Conservation (phyloP, 1,284 basidiomycete genomes). For the Cryptococcus sp. region DNA sequence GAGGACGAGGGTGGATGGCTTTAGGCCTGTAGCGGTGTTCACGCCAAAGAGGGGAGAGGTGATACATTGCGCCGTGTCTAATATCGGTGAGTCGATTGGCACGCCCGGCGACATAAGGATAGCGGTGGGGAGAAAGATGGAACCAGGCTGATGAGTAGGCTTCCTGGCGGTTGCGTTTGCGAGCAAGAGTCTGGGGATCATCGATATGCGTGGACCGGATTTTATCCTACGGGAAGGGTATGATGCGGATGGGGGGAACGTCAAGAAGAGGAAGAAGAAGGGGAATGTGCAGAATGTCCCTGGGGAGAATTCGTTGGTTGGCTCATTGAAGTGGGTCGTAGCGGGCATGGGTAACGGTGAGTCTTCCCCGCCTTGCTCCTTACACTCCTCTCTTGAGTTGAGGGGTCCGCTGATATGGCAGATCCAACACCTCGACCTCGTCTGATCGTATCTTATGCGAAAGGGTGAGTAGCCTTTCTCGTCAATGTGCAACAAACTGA, state of each 20-base stretch:
- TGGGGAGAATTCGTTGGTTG: conserved; percentile 46
- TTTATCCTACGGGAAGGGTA: conserved; percentile 54
- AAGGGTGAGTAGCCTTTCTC: conserved; percentile 49
- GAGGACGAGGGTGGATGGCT: conserved; percentile 51
- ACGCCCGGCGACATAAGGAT: background rate
- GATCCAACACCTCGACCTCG: conserved; percentile 57
- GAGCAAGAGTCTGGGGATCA: conserved; percentile 56
- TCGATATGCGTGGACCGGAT: conserved; percentile 66
- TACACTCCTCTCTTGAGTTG: too few species aligned
- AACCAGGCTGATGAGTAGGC: conserved; percentile 49
- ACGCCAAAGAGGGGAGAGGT: conserved; percentile 53
- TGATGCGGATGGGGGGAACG: conserved; percentile 36
- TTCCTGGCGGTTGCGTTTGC: conserved; percentile 66
- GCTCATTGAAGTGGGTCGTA: conserved; percentile 62
- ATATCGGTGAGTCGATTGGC: conserved; percentile 55
- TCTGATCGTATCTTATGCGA: conserved; percentile 58
- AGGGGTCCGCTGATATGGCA: conserved; percentile 27
- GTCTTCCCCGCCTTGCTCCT: conserved; percentile 6
- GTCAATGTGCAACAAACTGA: background rate
- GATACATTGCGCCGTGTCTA: conserved; percentile 58
- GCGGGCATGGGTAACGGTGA: conserved; percentile 55
- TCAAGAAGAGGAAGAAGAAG: conserved; percentile 45
- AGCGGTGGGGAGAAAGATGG: background rate
- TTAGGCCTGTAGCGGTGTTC: conserved; percentile 60
- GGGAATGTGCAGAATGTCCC: conserved; percentile 40